Conservation (phyloP, 495 filamentous ascomycete species). For the Pyrenula aspistea region DNA sequence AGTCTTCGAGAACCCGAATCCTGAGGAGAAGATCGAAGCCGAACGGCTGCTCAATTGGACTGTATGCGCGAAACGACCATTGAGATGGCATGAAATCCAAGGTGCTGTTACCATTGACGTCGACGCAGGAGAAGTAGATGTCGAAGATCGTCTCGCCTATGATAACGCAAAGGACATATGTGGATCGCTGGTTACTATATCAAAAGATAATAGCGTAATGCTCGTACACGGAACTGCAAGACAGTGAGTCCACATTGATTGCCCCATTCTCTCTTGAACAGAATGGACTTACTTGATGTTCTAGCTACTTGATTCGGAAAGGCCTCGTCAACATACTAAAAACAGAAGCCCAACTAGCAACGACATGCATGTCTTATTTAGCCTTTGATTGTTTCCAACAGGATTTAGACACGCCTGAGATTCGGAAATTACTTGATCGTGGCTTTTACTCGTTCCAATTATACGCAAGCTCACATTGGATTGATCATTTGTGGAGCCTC, state of each 20-base stretch:
- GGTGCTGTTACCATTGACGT: slow-evolving; percentile 24
- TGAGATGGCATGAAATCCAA: slow-evolving; percentile 35
- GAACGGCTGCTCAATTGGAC: slow-evolving; percentile 29
- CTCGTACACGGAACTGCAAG: slow-evolving; percentile 32
- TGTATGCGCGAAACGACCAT: slow-evolving; percentile 26
- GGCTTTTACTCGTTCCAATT: background rate
- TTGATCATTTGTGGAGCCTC: background rate
- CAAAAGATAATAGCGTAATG: slow-evolving; percentile 18
- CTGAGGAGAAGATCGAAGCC: slow-evolving; percentile 22
- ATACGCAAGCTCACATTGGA: slow-evolving; percentile 1
- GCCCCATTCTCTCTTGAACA: too few species aligned
- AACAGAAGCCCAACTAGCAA: slow-evolving; percentile 20
- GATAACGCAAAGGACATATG: slow-evolving; percentile 24
- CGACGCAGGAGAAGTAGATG: slow-evolving; percentile 4
- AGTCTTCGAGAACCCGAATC: slow-evolving; percentile 15
- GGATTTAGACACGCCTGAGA: slow-evolving; percentile 1
- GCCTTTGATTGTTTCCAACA: slow-evolving; percentile 14
- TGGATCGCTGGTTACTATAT: slow-evolving; percentile 29
- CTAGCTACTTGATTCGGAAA: slow-evolving; percentile 8
- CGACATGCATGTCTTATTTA: slow-evolving; percentile 24
- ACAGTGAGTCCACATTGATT: slow-evolving; percentile 17
- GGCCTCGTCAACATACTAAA: slow-evolving; percentile 13
- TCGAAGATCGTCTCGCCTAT: slow-evolving; percentile 8
- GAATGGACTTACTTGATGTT: too few species aligned
- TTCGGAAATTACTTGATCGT: slow-evolving; percentile 4